phyloP scores from a whole-genome alignment of 805 yeast species.

The Jamesozyma spencerorum region DNA sequence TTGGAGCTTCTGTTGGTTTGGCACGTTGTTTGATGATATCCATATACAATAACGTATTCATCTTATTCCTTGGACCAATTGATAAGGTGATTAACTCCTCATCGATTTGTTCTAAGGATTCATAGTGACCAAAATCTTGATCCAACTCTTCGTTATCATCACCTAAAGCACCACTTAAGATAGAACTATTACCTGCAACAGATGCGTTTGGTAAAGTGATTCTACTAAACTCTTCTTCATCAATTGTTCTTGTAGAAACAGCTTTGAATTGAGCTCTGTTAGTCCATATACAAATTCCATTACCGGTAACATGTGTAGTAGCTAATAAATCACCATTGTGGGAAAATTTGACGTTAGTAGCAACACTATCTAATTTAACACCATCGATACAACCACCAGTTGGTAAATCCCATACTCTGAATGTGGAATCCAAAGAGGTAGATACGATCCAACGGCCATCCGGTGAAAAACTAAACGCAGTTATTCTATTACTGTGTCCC shows the following conservation, averaged over 20 bases:
- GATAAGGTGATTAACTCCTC: conserved; percentile 62
- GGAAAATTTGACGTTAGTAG: conserved; percentile 69
- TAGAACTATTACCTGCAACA: conserved; percentile 63
- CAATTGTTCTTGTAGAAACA: conserved; percentile 64
- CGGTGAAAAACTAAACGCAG: conserved; percentile 82
- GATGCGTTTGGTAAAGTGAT: conserved; percentile 65
- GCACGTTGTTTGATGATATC: conserved; percentile 80
- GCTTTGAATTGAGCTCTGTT: conserved; percentile 77
- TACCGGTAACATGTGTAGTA: conserved; percentile 82
- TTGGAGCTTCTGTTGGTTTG: conserved; percentile 82
- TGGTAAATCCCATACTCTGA: conserved; percentile 96
- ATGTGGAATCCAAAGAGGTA: conserved; percentile 72
- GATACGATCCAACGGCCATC: conserved; percentile 93
- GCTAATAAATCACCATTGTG: conserved; percentile 87
- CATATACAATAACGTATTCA: conserved; percentile 67
- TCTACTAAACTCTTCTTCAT: conserved; percentile 60
- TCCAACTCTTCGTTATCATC: conserved; percentile 17
- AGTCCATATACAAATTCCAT: conserved; percentile 89
- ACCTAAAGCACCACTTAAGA: conserved; percentile 70
- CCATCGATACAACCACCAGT: conserved; percentile 97
- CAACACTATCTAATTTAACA: conserved; percentile 65
- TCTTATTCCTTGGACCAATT: conserved; percentile 65
- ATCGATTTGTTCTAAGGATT: conserved; percentile 54
- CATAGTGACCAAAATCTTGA: conserved; percentile 32
- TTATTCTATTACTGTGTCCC: conserved; percentile 86